Evolutionary conservation across 1,139 yeast species (phyloP), one percentile per base, ranked within the genome.

Genomic region (Saccharomyces hybrid): DNA sequence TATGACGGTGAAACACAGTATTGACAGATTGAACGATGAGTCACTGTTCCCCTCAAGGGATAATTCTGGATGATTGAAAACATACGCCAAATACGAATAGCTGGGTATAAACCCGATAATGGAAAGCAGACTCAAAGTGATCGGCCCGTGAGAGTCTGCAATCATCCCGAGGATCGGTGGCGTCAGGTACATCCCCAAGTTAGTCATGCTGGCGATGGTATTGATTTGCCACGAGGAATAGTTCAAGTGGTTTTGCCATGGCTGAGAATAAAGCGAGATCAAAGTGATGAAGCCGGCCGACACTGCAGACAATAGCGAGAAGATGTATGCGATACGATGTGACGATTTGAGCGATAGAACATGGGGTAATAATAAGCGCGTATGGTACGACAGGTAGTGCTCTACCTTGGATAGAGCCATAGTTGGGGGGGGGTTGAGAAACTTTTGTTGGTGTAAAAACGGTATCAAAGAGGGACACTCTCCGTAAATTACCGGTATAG

Each of bases 81-180:
- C 62, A 32, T 64, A 60, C 0, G 80, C 74, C 1, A 84, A 84
- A 41, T 80, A 64, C 20, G 77, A 69, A 69, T 91, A 91, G 23
- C 91, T 84, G 0, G 96, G 90, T n/a, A 82, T 76, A 61, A 87
- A 86, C 48, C 86, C 73, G 56, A 81, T 58, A 46, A 85, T 73
- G 20, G 95, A 81, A 29, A 87, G 66, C 23, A 85, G 62, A 3
- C 93, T 83, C 49, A 91, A 71, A 27, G 86, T 66, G 11, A 88
- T 85, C 1, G 96, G 95, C 0, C 97, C 96, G 64, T 85, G 87
- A 27, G 82, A 73, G 68, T 93, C 98, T 0, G 95, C 91, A 50
- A 88, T 71, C 61, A 86, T 82, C 0, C 99, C 99, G 49, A 91
- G 72, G 0, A 85, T 67, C 0, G 98, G 97, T 4, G 91, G 81